Evolutionary conservation across 805 yeast genomes (phyloP).

Genomic region (Candida ficus): DNA sequence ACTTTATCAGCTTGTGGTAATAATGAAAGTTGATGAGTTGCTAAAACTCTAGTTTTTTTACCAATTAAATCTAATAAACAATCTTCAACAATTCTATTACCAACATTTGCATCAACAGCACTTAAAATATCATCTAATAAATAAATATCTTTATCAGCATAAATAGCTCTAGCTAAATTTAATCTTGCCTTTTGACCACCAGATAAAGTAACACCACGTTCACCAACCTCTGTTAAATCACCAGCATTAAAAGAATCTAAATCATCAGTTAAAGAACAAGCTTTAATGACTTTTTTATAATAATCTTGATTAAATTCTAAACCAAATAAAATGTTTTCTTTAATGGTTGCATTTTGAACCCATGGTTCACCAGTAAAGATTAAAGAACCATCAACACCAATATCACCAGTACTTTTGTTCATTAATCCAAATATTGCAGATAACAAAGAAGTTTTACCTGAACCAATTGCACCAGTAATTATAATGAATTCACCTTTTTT

Average conservation of each 20-base stretch:
- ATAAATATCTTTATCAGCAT: conserved; percentile 52
- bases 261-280: conserved; percentile 62
- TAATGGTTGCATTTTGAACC: conserved; percentile 74
- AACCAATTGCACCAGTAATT: conserved; percentile 75
- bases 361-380: conserved; percentile 64
- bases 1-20: conserved; percentile 62
- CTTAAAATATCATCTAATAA: conserved; percentile 61
- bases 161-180: conserved; percentile 65
- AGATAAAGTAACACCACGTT: conserved; percentile 74
- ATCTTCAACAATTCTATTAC: conserved; percentile 62
- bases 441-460: conserved; percentile 72
- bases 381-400: conserved; percentile 47
- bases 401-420: conserved; percentile 38
- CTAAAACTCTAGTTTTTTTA: conserved; percentile 61
- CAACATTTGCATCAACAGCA: conserved; percentile 75
- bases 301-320: conserved; percentile 40
- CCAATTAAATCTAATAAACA: conserved; percentile 55
- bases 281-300: conserved; percentile 50
- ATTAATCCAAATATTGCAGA: conserved; percentile 68
- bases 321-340: conserved; percentile 71
- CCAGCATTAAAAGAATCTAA: conserved; percentile 64
- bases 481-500: conserved; percentile 66
- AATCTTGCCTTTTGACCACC: conserved; percentile 70
- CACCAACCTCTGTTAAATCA: conserved; percentile 76
- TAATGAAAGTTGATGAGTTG: conserved; percentile 76